phyloP scores from a whole-genome alignment of 495 filamentous ascomycete genomes.

The Trichocladium uniseriatum region DNA sequence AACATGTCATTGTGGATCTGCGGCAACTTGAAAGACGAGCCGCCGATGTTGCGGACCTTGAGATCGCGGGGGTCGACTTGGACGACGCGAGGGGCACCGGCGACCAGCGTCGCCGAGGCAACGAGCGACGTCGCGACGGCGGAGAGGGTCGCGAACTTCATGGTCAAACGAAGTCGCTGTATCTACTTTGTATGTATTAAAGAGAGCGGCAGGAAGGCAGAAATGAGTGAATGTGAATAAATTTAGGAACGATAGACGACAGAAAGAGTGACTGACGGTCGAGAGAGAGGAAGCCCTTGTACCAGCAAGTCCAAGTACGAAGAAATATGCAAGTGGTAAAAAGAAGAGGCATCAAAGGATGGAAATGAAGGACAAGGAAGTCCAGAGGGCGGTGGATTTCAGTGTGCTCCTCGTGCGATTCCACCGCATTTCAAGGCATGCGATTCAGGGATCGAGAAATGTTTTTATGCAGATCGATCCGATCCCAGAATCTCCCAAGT shows the following conservation, averaged over 20 bases:
- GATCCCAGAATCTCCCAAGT: too few relatives aligned
- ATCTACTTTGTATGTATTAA: too few relatives aligned
- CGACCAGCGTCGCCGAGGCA: constrained; percentile 16
- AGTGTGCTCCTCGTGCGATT: too few relatives aligned
- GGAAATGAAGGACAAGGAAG: neutral
- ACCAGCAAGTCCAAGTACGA: too few relatives aligned
- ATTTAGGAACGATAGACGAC: too few relatives aligned
- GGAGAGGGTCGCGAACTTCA: constrained; percentile 21
- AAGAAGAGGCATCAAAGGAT: too few relatives aligned
- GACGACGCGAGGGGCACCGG: constrained; percentile 15
- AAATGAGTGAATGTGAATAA: neutral
- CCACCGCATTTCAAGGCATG: too few relatives aligned
- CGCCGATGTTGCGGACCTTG: constrained; percentile 28
- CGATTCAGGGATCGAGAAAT: too few relatives aligned
- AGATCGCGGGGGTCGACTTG: constrained; percentile 17
- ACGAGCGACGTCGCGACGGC: constrained; percentile 22
- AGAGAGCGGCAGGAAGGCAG: constrained; percentile 5
- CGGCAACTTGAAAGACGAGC: constrained; percentile 31
- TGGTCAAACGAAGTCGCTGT: neutral
- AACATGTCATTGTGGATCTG: constrained; percentile 36
- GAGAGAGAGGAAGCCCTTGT: too few relatives aligned
- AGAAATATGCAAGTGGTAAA: too few relatives aligned
- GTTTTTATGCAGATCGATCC: too few relatives aligned
- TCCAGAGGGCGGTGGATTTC: neutral
- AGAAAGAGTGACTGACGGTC: too few relatives aligned